These are phyloP conservation scores for Xylaria sp. DNA, from an alignment of 495 filamentous ascomycete species.

Conservation along the genomic window DNA sequence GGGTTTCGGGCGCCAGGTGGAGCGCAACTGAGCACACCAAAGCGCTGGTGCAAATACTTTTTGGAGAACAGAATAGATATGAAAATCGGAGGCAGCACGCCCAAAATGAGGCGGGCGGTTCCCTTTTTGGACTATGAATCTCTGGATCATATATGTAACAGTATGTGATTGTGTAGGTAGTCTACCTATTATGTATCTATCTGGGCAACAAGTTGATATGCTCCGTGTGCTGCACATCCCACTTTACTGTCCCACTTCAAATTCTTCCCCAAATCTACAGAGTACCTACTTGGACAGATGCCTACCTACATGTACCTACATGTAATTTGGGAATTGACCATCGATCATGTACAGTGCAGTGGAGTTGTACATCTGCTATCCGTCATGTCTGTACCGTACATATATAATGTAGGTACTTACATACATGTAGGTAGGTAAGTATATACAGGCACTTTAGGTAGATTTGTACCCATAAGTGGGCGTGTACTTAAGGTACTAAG, in stretches of 20 bases:
- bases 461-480: not conserved
- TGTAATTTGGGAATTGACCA: not conserved
- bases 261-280: not conserved
- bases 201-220: not conserved
- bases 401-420: too few relatives aligned
- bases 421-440: not conserved
- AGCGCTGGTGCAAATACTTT: slow-evolving; percentile 15
- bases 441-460: too few relatives aligned
- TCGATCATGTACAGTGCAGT: not conserved
- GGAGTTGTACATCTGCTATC: too few relatives aligned
- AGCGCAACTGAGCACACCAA: slow-evolving; percentile 6
- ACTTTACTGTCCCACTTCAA: not conserved
- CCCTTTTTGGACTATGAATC: not conserved
- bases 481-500: not conserved
- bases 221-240: not conserved
- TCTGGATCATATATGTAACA: slow-evolving; percentile 10
- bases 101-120: not conserved
- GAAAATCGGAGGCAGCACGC: not conserved
- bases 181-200: too few relatives aligned
- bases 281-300: too few relatives aligned
- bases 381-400: too few relatives aligned
- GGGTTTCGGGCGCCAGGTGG: slow-evolving; percentile 20
- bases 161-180: not conserved
- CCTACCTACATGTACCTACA: too few relatives aligned
- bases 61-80: not conserved